A percentile compares a stretch with the other conserved stretches of the same genome.
Conservation (phyloP, 2,329 filamentous ascomycete genomes). For the Didymosphaeria variabile region DNA sequence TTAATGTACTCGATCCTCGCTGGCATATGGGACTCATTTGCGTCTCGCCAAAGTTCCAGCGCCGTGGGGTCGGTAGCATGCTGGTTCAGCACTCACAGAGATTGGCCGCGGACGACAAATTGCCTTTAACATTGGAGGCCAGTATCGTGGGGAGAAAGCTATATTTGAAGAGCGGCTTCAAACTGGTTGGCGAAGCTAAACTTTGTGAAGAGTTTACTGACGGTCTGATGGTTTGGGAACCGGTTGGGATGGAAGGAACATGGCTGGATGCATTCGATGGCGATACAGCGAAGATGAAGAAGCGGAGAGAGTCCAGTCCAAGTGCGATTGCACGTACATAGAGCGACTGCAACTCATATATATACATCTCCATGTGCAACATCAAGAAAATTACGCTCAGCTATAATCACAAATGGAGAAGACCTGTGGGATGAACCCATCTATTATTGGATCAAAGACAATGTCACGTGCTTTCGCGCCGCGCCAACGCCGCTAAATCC, state of each 20-base stretch:
- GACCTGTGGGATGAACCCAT: too few relatives aligned
- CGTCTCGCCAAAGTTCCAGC: slow-evolving; percentile 27
- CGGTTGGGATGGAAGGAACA: slow-evolving; percentile 13
- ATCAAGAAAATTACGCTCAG: too few relatives aligned
- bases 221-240: slow-evolving; percentile 32
- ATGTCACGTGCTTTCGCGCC: slow-evolving; percentile 13
- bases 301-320: not conserved
- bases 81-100: slow-evolving; percentile 25
- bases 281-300: slow-evolving; percentile 13
- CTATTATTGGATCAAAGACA: too few relatives aligned
- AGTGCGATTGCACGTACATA: not conserved
- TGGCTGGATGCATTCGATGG: slow-evolving; percentile 14
- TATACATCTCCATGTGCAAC: not conserved
- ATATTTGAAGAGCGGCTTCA: slow-evolving; percentile 32
- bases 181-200: slow-evolving; percentile 18
- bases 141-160: slow-evolving; percentile 26
- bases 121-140: slow-evolving; percentile 31
- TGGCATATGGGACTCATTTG: slow-evolving; percentile 31
- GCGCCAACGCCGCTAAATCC: slow-evolving; percentile 8
- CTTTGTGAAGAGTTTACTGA: slow-evolving; percentile 22
- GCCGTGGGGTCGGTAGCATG: slow-evolving; percentile 28
- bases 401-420: too few relatives aligned
- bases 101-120: slow-evolving; percentile 25
- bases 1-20: slow-evolving; percentile 17
- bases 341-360: not conserved